Evolutionary conservation across 1,139 yeast species (phyloP).

Genomic region (Geotrichum europaeum): DNA sequence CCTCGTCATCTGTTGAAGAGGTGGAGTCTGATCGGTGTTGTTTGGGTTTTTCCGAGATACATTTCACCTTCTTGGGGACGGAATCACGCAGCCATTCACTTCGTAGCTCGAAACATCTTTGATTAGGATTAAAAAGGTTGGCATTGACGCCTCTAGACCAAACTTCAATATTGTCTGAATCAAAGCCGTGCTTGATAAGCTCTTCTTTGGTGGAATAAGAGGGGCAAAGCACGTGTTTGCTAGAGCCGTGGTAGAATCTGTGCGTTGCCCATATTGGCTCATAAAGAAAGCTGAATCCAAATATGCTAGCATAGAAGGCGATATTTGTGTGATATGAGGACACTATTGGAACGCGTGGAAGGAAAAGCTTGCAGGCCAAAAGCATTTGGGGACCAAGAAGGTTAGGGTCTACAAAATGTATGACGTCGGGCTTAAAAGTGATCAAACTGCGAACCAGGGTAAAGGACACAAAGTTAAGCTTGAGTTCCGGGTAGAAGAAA

Average conservation of each 20-base stretch:
- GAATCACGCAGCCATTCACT: slow-evolving; percentile 14
- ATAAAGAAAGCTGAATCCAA: slow-evolving; percentile 21
- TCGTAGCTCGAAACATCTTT: slow-evolving; percentile 14
- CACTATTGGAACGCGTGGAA: slow-evolving; percentile 21
- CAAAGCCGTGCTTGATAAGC: slow-evolving; percentile 20
- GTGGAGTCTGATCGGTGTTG: neutral
- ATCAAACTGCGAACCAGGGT: slow-evolving; percentile 15
- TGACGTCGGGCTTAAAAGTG: slow-evolving; percentile 20
- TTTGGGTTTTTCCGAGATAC: neutral
- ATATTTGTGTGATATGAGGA: slow-evolving; percentile 24
- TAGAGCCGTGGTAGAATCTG: slow-evolving; percentile 20
- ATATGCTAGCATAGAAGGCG: slow-evolving; percentile 22
- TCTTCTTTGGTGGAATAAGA: slow-evolving; percentile 20
- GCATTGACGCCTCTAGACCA: slow-evolving; percentile 24
- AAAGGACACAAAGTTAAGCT: slow-evolving; percentile 19
- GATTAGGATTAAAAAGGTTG: slow-evolving; percentile 16
- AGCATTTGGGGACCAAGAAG: slow-evolving; percentile 23
- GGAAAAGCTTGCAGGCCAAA: slow-evolving; percentile 18
- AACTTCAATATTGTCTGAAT: slow-evolving; percentile 14
- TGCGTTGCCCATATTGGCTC: slow-evolving; percentile 22
- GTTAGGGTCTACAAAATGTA: slow-evolving; percentile 23
- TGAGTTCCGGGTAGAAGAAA: slow-evolving; percentile 23
- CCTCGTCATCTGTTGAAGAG: slow-evolving; percentile 17
- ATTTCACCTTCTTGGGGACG: neutral
- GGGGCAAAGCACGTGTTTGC: slow-evolving; percentile 20